A percentile compares a stretch with the other conserved stretches of the same genome.
Conservation (phyloP, 805 yeast species). For the Yarrowia divulgata region DNA sequence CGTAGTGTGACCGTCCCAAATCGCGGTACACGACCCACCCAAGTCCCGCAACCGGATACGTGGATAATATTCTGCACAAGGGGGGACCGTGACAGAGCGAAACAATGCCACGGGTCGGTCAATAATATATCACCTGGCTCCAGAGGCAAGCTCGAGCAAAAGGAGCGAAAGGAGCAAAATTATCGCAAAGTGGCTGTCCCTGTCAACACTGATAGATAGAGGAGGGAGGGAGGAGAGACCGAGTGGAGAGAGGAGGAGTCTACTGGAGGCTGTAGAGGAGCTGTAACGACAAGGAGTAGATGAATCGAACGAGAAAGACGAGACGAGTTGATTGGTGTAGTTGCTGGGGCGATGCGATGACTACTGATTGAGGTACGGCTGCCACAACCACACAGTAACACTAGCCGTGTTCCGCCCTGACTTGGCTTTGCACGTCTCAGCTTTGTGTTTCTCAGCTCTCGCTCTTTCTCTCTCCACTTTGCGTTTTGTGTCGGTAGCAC, state of each 20-base stretch:
- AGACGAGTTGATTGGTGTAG: neutral
- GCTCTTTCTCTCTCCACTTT: neutral
- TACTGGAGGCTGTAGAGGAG: too few species aligned
- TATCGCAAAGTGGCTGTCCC: neutral
- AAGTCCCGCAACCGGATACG: slow-evolving; percentile 15
- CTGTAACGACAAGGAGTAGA: neutral
- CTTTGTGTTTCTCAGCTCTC: neutral
- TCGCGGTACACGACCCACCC: neutral
- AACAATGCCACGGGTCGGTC: slow-evolving; percentile 21
- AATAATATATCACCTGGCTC: neutral
- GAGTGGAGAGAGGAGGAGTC: neutral
- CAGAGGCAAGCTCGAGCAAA: neutral
- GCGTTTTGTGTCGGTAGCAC: neutral
- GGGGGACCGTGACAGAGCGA: neutral
- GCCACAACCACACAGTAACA: too few species aligned
- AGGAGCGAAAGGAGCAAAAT: neutral
- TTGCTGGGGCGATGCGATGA: too few species aligned
- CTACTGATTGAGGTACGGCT: too few species aligned
- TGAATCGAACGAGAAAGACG: neutral
- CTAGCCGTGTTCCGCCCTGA: too few species aligned
- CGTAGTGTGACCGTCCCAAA: too few species aligned
- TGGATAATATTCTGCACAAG: slow-evolving; percentile 9
- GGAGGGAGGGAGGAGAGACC: neutral
- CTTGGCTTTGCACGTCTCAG: neutral
- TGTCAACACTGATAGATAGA: too few species aligned